Evolutionary conservation across 208 protist genomes (phyloP), one percentile per base, ranked within the genome.

Genomic region (Leishmania lainsoni): DNA sequence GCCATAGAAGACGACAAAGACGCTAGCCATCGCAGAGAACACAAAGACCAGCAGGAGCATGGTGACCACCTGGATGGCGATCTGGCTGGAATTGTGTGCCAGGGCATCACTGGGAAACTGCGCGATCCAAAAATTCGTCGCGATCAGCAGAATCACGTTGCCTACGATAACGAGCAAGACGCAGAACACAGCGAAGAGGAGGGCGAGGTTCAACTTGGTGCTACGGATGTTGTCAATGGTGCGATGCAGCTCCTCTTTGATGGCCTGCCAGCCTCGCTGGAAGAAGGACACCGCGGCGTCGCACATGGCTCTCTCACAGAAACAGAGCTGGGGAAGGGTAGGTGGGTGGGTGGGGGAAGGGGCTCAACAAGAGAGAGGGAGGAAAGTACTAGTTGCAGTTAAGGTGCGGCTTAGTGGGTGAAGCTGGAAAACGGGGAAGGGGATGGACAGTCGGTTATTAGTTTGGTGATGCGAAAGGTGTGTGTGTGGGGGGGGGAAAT

Each of bases 81-180:
- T 94, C 79, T 93, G 91, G 51, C 80, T 91, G 29, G 83, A 88
- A 83, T 93, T 91, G 73, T 84, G 81, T 39, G 29, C 68, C 51
- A 81, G 51, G 4, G 78, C 42, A 22, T 90, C 83, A 42, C 72
- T 35, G 0, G 91, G 90, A 61, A 96, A 92, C 42, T 86, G 61
- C 22, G 51, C 77, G 26, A 95, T 78, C 92, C 93, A 96, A 75
- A 96, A 96, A 86, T 96, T 96, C 68, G 91, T 68, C 12, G 89
- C 70, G 63, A 96, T 94, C 32, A 96, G 87, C 1, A 95, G 45
- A 74, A 96, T 86, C 5, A 94, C 88, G 70, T 96, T 96, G 66
- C 93, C 93, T 4, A 96, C 85, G 68, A 96, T 90, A 2, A 96
- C 87, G 22, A 90, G 68, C 8, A 84, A 52, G 39, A 94, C 89